phyloP scores from a whole-genome alignment of 495 filamentous ascomycete species.

The Bryoglossum gracile region DNA sequence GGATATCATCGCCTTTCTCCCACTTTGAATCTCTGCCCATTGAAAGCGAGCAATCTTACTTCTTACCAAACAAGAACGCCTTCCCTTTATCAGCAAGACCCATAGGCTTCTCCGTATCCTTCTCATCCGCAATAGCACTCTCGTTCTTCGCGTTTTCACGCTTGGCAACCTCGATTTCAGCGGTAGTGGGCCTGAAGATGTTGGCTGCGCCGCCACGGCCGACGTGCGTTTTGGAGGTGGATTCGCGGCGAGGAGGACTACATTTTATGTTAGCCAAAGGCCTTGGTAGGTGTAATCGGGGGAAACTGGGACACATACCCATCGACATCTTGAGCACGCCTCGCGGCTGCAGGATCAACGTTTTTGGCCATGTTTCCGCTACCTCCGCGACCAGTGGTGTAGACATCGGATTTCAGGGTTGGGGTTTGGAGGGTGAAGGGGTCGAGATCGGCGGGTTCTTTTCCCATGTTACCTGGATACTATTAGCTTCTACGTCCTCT shows the following conservation, averaged over 20 bases:
- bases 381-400: slow-evolving; percentile 66
- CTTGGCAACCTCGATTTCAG: slow-evolving; percentile 31
- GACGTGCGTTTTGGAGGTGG: slow-evolving; percentile 30
- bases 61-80: slow-evolving; percentile 28
- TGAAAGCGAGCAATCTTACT: not conserved
- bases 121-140: slow-evolving; percentile 22
- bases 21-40: not conserved
- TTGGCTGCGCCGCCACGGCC: slow-evolving; percentile 54
- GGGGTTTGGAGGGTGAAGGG: slow-evolving; percentile 69
- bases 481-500: not conserved
- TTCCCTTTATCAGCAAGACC: slow-evolving; percentile 47
- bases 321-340: slow-evolving; percentile 74
- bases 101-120: slow-evolving; percentile 26
- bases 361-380: slow-evolving; percentile 67
- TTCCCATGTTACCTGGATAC: slow-evolving; percentile 64
- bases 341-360: slow-evolving; percentile 61
- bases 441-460: slow-evolving; percentile 38
- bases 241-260: slow-evolving; percentile 19
- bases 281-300: not conserved
- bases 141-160: slow-evolving; percentile 31
- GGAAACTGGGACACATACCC: slow-evolving; percentile 32
- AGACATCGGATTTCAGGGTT: slow-evolving; percentile 69
- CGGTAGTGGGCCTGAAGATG: slow-evolving; percentile 34
- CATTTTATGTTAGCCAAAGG: slow-evolving; percentile 1
- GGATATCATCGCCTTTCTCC: not conserved